A percentile compares a stretch with the other conserved stretches of the same genome.
phyloP scores from a whole-genome alignment of 2,329 filamentous ascomycete genomes.

The Alternaria arborescens region DNA sequence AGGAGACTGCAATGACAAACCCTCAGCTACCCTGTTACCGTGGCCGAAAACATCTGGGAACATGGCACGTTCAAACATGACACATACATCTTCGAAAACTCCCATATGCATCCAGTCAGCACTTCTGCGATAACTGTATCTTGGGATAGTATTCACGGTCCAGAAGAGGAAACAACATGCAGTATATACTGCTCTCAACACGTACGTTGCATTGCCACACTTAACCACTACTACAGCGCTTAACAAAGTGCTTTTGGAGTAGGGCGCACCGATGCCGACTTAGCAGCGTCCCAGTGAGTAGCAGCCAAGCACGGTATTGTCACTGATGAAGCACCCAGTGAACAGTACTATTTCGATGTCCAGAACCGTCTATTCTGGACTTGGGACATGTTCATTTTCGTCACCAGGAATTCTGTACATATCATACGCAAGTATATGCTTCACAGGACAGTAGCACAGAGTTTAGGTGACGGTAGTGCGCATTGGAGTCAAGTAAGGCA shows the following conservation, averaged over 20 bases:
- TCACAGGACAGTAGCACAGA: no score
- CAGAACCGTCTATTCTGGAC: conserved; percentile 73
- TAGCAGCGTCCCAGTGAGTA: conserved; percentile 54
- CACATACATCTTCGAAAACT: background rate
- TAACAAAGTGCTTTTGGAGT: background rate
- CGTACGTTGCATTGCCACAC: background rate
- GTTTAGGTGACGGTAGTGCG: no score
- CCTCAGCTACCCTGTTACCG: background rate
- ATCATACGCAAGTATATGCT: conserved; percentile 47
- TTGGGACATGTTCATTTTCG: conserved; percentile 67
- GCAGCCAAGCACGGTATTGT: conserved; percentile 58
- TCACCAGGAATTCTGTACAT: conserved; percentile 65
- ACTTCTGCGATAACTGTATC: background rate
- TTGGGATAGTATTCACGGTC: background rate
- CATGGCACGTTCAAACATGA: background rate
- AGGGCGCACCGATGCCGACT: background rate
- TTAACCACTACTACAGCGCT: background rate
- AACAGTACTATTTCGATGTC: conserved; percentile 73
- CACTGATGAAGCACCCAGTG: conserved; percentile 66
- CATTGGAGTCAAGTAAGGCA: no score
- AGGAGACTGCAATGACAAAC: conserved; percentile 18
- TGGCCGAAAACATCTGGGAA: background rate
- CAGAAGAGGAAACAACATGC: background rate
- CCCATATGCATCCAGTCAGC: background rate
- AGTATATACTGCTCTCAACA: no score